Percentiles rank a stretch among this genome's conserved stretches.
These are phyloP conservation scores for Sugiyamaella smithiae DNA, from an alignment of 805 yeast species.

Conservation along the genomic window DNA sequence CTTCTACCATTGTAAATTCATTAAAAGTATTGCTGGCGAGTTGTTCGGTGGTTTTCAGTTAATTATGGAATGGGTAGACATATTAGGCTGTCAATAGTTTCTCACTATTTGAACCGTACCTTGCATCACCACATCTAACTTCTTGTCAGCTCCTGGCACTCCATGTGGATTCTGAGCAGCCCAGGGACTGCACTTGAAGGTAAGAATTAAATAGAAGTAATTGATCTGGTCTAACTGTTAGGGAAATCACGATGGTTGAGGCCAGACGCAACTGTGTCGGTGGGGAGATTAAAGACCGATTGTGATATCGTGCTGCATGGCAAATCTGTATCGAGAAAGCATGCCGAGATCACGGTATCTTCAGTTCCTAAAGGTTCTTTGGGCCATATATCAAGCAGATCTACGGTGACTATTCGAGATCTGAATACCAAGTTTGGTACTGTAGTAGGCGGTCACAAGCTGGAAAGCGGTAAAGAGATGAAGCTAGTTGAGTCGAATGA, in stretches of 20 bases:
- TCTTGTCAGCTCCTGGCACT: too few relatives aligned
- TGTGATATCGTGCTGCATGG: conserved; percentile 21
- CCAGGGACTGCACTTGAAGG: too few relatives aligned
- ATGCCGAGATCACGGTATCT: conserved; percentile 21
- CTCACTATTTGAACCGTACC: too few relatives aligned
- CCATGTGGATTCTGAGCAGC: too few relatives aligned
- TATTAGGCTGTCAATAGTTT: too few relatives aligned
- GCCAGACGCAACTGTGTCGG: conserved; percentile 23
- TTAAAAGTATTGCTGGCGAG: too few relatives aligned
- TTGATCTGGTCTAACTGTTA: too few relatives aligned
- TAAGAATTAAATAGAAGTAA: too few relatives aligned
- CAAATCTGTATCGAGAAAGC: conserved; percentile 30
- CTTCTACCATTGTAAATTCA: too few relatives aligned
- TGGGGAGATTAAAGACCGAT: conserved; percentile 25
- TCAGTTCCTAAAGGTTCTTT: conserved; percentile 12
- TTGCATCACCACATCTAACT: too few relatives aligned
- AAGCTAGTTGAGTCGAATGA: background rate
- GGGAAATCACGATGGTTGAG: conserved; percentile 28
- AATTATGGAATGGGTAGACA: too few relatives aligned
- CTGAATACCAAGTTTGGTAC: conserved; percentile 31
- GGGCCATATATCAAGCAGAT: conserved; percentile 21
- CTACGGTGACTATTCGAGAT: conserved; percentile 24
- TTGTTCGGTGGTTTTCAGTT: too few relatives aligned
- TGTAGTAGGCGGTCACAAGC: conserved; percentile 11
- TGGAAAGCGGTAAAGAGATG: conserved; percentile 11